Conservation (phyloP, 768 basidiomycete genomes). For the Strobilomyces confusus region DNA sequence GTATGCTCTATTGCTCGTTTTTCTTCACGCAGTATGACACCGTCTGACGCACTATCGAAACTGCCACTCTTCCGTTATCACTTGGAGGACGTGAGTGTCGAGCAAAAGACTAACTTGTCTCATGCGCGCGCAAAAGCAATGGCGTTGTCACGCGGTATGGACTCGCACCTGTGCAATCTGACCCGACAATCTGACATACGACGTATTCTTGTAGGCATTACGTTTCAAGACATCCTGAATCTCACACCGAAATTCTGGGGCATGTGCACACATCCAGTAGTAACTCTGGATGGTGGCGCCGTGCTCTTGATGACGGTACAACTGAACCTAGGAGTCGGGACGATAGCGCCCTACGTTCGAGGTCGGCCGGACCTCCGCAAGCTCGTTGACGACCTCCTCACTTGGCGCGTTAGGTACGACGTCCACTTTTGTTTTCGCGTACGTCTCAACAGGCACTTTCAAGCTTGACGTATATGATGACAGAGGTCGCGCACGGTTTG, state of each 20-base stretch:
- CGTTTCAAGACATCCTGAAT: background rate
- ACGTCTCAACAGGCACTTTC: background rate
- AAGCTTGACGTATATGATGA: background rate
- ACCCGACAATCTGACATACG: background rate
- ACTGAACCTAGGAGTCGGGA: background rate
- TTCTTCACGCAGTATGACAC: background rate
- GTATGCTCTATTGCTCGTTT: background rate
- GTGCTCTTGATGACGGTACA: background rate
- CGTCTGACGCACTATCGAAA: background rate
- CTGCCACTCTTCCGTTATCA: background rate
- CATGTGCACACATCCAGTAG: background rate
- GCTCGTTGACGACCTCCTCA: background rate
- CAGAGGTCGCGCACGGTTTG: background rate
- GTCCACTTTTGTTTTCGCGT: background rate
- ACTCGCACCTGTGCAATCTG: background rate
- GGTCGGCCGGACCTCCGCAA: conserved; percentile 1
- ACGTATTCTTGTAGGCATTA: background rate
- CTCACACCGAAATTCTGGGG: background rate
- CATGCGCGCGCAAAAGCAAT: conserved; percentile 1
- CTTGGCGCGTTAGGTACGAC: background rate
- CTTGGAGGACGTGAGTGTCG: background rate
- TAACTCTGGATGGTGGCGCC: background rate
- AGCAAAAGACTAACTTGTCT: background rate
- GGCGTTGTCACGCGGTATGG: background rate
- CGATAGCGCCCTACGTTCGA: background rate